Evolutionary conservation across 2,329 filamentous ascomycete genomes (phyloP).

Genomic region (Colletotrichum sp.): DNA sequence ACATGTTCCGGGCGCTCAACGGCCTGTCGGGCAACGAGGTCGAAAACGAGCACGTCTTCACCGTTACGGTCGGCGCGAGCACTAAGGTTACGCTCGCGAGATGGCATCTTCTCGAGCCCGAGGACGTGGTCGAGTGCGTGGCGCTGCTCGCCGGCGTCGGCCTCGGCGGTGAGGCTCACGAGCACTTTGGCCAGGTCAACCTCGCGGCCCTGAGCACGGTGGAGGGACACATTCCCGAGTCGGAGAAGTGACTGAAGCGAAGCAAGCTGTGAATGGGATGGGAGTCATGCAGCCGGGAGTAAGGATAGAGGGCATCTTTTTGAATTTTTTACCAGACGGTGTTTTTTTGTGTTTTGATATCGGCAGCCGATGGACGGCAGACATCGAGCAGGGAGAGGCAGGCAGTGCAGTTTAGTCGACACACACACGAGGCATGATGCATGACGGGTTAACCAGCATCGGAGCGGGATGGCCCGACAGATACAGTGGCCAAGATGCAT

Average conservation of each 20-base stretch:
- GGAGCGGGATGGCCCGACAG: slow-evolving; percentile 10
- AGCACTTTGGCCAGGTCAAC: slow-evolving; percentile 58
- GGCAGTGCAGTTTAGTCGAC: neutral
- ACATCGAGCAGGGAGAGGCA: neutral
- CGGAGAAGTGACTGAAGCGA: slow-evolving; percentile 7
- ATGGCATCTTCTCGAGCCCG: slow-evolving; percentile 88
- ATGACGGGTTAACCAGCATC: slow-evolving; percentile 8
- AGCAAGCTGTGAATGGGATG: neutral
- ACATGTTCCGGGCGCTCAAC: slow-evolving; percentile 88
- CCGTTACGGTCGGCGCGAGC: slow-evolving; percentile 89
- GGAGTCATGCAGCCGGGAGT: slow-evolving; percentile 18
- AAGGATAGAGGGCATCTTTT: slow-evolving; percentile 8
- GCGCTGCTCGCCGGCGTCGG: slow-evolving; percentile 58
- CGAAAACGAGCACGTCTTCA: slow-evolving; percentile 75
- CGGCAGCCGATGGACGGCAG: slow-evolving; percentile 1
- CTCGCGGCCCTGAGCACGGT: slow-evolving; percentile 59
- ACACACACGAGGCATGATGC: slow-evolving; percentile 16
- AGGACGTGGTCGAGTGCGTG: slow-evolving; percentile 80
- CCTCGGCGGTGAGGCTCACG: slow-evolving; percentile 41
- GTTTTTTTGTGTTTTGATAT: neutral
- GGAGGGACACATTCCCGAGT: slow-evolving; percentile 54
- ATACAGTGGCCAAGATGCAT: slow-evolving; percentile 15
- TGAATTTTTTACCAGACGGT: neutral
- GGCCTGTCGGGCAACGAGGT: slow-evolving; percentile 58
- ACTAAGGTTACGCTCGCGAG: slow-evolving; percentile 90